These are phyloP conservation scores for Epichloe glyceriae DNA, from an alignment of 2,329 filamentous ascomycete species.

Conservation along the genomic window DNA sequence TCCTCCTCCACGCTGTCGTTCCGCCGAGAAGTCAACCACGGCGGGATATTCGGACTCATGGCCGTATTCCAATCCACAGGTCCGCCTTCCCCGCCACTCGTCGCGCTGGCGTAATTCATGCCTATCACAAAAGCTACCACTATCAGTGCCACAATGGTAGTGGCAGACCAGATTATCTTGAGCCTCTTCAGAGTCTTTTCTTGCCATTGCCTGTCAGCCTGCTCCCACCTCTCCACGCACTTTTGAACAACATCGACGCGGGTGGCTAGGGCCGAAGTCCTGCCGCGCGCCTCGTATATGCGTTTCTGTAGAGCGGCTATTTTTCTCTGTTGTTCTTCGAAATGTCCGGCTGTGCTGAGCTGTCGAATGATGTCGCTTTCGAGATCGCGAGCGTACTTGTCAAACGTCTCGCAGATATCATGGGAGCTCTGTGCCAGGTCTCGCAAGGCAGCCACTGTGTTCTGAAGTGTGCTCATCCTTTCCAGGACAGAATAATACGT, in stretches of 20 bases:
- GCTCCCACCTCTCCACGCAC: conserved; percentile 55
- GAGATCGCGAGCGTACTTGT: conserved; percentile 44
- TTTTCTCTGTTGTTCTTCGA: conserved; percentile 50
- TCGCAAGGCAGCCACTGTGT: conserved; percentile 50
- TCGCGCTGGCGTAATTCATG: conserved; percentile 12
- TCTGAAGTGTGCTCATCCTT: conserved; percentile 50
- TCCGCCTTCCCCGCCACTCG: conserved; percentile 1
- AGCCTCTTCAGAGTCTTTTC: conserved; percentile 52
- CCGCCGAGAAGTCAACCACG: conserved; percentile 7
- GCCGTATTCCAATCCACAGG: conserved; percentile 1
- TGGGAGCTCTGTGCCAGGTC: conserved; percentile 52
- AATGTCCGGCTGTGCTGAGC: conserved; percentile 46
- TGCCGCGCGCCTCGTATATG: conserved; percentile 45
- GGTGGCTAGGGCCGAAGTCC: conserved; percentile 44
- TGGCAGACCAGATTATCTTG: conserved; percentile 49
- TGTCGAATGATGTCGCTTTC: conserved; percentile 47
- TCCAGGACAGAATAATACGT: conserved; percentile 63
- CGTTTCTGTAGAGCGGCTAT: conserved; percentile 50
- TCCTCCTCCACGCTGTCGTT: conserved; percentile 11
- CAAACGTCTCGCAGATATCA: conserved; percentile 45
- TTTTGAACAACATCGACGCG: conserved; percentile 51
- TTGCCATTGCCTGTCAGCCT: conserved; percentile 53
- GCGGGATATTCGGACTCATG: conserved; percentile 4
- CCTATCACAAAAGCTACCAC: conserved; percentile 30
- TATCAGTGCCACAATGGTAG: conserved; percentile 34